These are phyloP conservation scores for Heimioporus sp. DNA, from an alignment of 768 basidiomycete species.

Conservation along the genomic window DNA sequence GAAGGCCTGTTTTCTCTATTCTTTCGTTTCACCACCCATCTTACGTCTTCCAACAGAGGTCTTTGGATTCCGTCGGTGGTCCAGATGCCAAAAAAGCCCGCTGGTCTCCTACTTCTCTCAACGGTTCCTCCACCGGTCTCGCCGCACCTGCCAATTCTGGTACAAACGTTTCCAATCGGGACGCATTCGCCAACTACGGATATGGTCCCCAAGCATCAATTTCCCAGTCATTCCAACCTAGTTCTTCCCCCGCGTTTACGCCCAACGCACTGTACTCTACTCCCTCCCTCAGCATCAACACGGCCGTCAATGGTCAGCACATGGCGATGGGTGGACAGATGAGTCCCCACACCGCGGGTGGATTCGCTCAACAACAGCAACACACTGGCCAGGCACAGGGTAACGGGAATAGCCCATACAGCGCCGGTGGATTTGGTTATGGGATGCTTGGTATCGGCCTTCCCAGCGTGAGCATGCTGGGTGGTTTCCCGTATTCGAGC, in stretches of 20 bases:
- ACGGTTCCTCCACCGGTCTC: conserved; percentile 36
- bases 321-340: conserved; percentile 53
- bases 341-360: conserved; percentile 64
- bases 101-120: conserved; percentile 71
- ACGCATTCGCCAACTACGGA: conserved; percentile 84
- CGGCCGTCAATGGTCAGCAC: conserved; percentile 44
- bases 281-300: conserved; percentile 67
- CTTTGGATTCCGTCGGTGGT: conserved; percentile 80
- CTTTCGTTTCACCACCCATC: background rate
- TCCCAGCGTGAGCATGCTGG: conserved; percentile 69
- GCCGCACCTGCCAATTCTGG: conserved; percentile 36
- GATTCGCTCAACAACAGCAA: conserved; percentile 48
- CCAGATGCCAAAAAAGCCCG: conserved; percentile 89
- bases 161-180: conserved; percentile 44
- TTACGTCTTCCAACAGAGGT: conserved; percentile 50
- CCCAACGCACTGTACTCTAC: conserved; percentile 71
- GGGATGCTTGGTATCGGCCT: conserved; percentile 82
- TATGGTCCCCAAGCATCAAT: conserved; percentile 75
- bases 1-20: conserved; percentile 54
- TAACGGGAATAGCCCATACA: conserved; percentile 55
- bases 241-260: conserved; percentile 47
- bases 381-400: conserved; percentile 35
- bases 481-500: conserved; percentile 66
- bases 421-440: conserved; percentile 52
- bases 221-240: conserved; percentile 49